Base-by-base conservation (phyloP, 805 yeast species). In the Maudiozyma serrabonitensis region DNA sequence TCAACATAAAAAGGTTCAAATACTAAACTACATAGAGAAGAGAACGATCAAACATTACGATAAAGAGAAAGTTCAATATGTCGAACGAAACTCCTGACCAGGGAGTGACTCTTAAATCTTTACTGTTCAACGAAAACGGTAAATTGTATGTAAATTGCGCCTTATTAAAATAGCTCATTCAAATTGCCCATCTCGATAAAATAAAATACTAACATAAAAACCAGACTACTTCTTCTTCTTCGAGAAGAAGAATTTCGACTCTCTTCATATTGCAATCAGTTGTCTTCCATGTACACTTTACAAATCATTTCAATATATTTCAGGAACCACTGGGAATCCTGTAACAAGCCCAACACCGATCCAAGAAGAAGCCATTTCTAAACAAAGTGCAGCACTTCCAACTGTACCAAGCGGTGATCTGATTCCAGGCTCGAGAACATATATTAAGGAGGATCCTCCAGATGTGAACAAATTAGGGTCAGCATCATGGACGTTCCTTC, bases 401-500 rank as follows among this genome's bases (percentile, higher is more conserved):
- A n/a, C 26, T 34, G 21, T 35, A 11, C 13, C 26, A n/a, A 25
- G 32, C 4, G 28, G 34, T n/a, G 84, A 90, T 65, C 38, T 49
- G 44, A 58, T 54, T 16, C 58, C 62, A 5, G 56, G 59, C n/a
- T 50, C 68, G 16, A 57, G 56, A 23, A 59, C 64, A 0, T 70
- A 75, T 54, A 51, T 68, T 2, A 71, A 74, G 47, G 84, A 78
- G 34, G 81, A 86, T 56, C 99, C 99, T 1, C 90, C 98, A 0
- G 98, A 93, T 69, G 93, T 86, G 3, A 82, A 75, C 49, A 74
- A 75, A 52, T 67, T 93, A 9, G 99, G 99, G 1, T 73, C 81
- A 43, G 80, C 95, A 0, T 81, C 96, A 3, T 93, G 99, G 99
- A 87, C 95, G 1, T 76, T 91, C 41, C 69, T 93, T 39, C 99